Evolutionary conservation across 2,329 filamentous ascomycete genomes (phyloP).

Genomic region (Pseudocercospora macadamiae): DNA sequence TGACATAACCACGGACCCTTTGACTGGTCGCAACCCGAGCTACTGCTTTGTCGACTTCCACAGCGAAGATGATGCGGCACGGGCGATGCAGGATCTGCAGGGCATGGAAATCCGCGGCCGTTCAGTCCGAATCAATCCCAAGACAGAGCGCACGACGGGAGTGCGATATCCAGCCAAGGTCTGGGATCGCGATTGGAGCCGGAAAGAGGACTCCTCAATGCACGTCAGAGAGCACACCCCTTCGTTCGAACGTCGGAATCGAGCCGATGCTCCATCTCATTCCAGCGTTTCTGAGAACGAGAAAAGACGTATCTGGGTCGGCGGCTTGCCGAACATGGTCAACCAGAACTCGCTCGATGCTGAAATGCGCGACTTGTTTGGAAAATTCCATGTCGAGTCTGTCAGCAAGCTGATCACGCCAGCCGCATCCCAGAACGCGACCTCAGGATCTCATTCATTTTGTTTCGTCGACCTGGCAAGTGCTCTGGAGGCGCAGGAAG

Average conservation of each 20-base stretch:
- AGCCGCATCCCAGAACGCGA: slow-evolving; percentile 7
- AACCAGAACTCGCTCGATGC: slow-evolving; percentile 46
- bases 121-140: slow-evolving; percentile 61
- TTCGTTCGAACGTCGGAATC: slow-evolving; percentile 48
- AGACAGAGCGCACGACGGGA: slow-evolving; percentile 21
- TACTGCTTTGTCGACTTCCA: slow-evolving; percentile 75
- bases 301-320: slow-evolving; percentile 45
- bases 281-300: slow-evolving; percentile 38
- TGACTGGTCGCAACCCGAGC: slow-evolving; percentile 69
- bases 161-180: background rate
- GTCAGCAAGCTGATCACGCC: slow-evolving; percentile 50
- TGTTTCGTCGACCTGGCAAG: slow-evolving; percentile 37
- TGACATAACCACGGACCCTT: slow-evolving; percentile 69
- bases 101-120: slow-evolving; percentile 60
- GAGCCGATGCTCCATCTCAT: slow-evolving; percentile 43
- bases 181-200: slow-evolving; percentile 5
- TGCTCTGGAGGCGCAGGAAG: slow-evolving; percentile 31
- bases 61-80: slow-evolving; percentile 59
- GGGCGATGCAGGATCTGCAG: slow-evolving; percentile 61
- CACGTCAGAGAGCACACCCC: slow-evolving; percentile 11
- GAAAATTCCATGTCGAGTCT: slow-evolving; percentile 48
- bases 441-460: slow-evolving; percentile 29
- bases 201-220: background rate
- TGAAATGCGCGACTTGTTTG: slow-evolving; percentile 49
- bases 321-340: slow-evolving; percentile 50